phyloP scores from a whole-genome alignment of 2,329 filamentous ascomycete genomes.

The Alternaria consortialis region DNA sequence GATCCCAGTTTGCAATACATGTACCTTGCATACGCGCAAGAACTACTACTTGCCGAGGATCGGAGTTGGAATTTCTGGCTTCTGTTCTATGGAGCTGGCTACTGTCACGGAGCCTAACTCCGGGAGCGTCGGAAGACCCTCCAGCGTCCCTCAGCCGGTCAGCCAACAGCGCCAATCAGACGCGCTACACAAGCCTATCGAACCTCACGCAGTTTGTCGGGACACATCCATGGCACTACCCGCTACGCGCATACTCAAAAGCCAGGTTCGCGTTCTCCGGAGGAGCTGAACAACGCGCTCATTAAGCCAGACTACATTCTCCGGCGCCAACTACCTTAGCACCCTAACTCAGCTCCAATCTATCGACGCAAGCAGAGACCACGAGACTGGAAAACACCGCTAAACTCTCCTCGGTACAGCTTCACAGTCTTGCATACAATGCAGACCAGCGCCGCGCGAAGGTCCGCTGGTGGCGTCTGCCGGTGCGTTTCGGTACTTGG shows the following conservation, averaged over 20 bases:
- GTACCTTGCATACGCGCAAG: conserved; percentile 6
- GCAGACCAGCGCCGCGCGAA: not conserved
- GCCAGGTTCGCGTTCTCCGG: not conserved
- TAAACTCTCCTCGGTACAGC: not conserved
- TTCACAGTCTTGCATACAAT: not conserved
- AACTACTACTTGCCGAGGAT: not conserved
- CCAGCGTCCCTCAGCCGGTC: not conserved
- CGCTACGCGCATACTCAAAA: not conserved
- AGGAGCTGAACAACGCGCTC: too few relatives aligned
- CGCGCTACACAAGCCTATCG: not conserved
- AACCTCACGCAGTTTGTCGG: not conserved
- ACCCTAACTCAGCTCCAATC: not conserved
- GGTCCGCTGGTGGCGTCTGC: not conserved
- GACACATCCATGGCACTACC: not conserved
- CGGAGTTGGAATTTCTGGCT: not conserved
- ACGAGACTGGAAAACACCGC: not conserved
- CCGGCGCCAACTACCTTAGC: not conserved
- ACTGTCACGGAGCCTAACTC: not conserved
- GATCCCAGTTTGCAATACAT: not conserved
- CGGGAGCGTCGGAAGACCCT: not conserved
- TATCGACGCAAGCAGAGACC: not conserved
- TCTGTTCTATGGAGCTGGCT: not conserved
- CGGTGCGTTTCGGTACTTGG: conserved; percentile 8
- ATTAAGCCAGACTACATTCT: not conserved
- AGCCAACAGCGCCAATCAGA: not conserved